phyloP scores from a whole-genome alignment of 805 yeast genomes.

The Dipodascus albidus region DNA sequence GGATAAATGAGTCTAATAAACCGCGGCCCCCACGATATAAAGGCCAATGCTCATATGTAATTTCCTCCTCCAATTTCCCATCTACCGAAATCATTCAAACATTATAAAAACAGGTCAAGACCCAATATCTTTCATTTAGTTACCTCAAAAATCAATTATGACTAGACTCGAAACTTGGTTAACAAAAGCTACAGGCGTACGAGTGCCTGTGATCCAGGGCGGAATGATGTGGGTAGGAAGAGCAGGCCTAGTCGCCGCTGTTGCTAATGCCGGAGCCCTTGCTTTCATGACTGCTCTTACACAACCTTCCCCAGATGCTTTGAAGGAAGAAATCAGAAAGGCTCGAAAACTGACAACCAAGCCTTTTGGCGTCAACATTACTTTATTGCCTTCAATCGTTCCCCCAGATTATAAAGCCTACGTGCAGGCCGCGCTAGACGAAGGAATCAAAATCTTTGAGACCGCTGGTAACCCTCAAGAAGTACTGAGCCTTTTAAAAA shows the following conservation, averaged over 20 bases:
- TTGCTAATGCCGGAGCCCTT: slow-evolving; percentile 24
- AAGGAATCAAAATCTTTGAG: slow-evolving; percentile 24
- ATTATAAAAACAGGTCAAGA: too few species aligned
- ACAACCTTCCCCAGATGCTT: slow-evolving; percentile 21
- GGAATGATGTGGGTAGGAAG: slow-evolving; percentile 21
- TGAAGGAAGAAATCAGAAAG: slow-evolving; percentile 20
- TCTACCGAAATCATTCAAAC: too few species aligned
- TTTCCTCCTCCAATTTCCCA: too few species aligned
- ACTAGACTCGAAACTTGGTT: slow-evolving; percentile 20
- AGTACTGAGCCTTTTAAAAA: slow-evolving; percentile 16
- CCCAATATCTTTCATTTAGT: too few species aligned
- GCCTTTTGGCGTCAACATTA: slow-evolving; percentile 25
- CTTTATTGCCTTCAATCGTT: slow-evolving; percentile 23
- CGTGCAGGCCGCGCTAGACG: slow-evolving; percentile 23
- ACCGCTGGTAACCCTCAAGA: slow-evolving; percentile 25
- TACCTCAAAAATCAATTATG: too few species aligned
- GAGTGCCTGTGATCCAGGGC: slow-evolving; percentile 22
- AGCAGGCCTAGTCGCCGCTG: slow-evolving; percentile 24
- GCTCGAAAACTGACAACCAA: slow-evolving; percentile 15
- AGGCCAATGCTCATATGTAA: too few species aligned
- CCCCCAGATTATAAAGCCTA: slow-evolving; percentile 23
- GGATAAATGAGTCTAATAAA: too few species aligned
- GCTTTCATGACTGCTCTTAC: slow-evolving; percentile 23
- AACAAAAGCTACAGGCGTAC: slow-evolving; percentile 23
- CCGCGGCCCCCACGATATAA: too few species aligned